Conservation (phyloP, 2,329 filamentous ascomycete species). For the Ambrosiella cleistominuta region DNA sequence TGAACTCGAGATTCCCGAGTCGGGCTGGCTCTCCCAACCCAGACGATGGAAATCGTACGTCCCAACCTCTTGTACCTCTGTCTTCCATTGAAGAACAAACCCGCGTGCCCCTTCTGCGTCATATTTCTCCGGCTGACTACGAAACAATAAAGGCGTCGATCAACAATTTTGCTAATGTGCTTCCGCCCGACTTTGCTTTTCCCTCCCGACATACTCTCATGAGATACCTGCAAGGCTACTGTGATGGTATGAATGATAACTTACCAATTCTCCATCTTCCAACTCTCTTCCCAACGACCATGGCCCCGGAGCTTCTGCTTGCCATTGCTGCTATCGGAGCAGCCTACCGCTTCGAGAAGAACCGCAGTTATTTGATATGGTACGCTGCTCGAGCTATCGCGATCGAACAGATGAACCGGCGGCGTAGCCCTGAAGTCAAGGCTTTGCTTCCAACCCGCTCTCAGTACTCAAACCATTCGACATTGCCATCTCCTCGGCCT, state of each 20-base stretch:
- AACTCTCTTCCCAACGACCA: slow-evolving; percentile 43
- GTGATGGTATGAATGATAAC: slow-evolving; percentile 45
- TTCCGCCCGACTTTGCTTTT: slow-evolving; percentile 46
- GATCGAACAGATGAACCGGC: slow-evolving; percentile 38
- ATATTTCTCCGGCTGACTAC: slow-evolving; percentile 36
- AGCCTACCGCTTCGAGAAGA: slow-evolving; percentile 45
- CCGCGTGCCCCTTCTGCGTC: slow-evolving; percentile 23
- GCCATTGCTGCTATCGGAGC: slow-evolving; percentile 51
- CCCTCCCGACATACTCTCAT: slow-evolving; percentile 52
- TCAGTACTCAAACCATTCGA: slow-evolving; percentile 43
- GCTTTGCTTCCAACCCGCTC: slow-evolving; percentile 38
- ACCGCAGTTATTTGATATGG: slow-evolving; percentile 41
- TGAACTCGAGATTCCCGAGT: slow-evolving; percentile 35
- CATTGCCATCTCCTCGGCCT: slow-evolving; percentile 38
- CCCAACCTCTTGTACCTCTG: slow-evolving; percentile 13
- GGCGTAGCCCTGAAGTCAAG: slow-evolving; percentile 39
- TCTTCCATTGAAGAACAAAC: slow-evolving; percentile 19
- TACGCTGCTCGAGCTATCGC: slow-evolving; percentile 42
- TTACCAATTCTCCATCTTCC: slow-evolving; percentile 48
- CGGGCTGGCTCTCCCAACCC: slow-evolving; percentile 36
- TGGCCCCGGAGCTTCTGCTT: slow-evolving; percentile 49
- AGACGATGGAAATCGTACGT: slow-evolving; percentile 27
- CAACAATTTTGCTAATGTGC: slow-evolving; percentile 41
- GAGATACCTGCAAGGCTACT: slow-evolving; percentile 52
- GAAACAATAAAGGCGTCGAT: slow-evolving; percentile 39